Conservation (phyloP, 345 rosid genomes). For the Zanthoxylum bungeanum region DNA sequence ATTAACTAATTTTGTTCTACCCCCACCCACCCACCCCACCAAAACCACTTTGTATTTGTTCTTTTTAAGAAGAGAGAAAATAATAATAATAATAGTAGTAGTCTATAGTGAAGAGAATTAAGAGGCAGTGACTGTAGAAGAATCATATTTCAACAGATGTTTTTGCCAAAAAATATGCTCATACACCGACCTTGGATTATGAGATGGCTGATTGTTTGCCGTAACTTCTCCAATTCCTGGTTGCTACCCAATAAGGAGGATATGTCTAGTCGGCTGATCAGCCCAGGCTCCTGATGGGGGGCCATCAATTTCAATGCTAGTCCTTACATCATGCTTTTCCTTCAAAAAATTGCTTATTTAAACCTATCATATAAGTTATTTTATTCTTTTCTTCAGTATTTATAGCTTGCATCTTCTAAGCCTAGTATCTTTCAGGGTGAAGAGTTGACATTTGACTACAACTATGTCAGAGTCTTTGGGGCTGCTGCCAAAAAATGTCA, state of each 20-base stretch:
- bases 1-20: not conserved
- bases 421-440: constrained; percentile 58
- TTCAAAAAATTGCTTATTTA: not conserved
- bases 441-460: constrained; percentile 96
- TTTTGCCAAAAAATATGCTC: not conserved
- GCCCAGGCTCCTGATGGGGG: not conserved
- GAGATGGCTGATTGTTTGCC: not conserved
- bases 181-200: not conserved
- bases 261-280: not conserved
- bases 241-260: not conserved
- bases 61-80: too few species aligned
- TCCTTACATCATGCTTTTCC: not conserved
- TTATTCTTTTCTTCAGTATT: constrained; percentile 1
- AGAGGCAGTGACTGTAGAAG: not conserved
- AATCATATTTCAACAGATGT: too few species aligned
- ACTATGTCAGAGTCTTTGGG: constrained; percentile 94
- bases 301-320: not conserved
- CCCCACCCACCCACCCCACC: too few species aligned
- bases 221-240: not conserved
- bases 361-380: not conserved
- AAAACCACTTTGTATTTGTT: too few species aligned
- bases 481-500: constrained; percentile 98
- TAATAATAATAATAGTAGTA: too few species aligned
- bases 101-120: not conserved
- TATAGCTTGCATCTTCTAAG: constrained; percentile 10